Evolutionary conservation across 2,329 filamentous ascomycete genomes (phyloP).

Genomic region (Lachnellula arida): DNA sequence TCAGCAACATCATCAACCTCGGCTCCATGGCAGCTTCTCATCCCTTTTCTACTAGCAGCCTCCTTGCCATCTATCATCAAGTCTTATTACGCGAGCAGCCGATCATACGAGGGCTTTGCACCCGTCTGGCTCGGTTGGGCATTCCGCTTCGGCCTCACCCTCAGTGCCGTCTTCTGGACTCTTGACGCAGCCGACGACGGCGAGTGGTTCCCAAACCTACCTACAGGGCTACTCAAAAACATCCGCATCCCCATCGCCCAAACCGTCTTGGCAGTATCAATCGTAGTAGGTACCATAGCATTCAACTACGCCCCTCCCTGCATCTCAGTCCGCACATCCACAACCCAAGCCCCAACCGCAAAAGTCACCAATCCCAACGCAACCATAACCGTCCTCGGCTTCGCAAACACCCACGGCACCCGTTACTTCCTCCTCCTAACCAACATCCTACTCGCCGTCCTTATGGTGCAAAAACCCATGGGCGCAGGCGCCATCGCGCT

Average conservation of each 20-base stretch:
- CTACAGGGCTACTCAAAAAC: constrained; percentile 63
- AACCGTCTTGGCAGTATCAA: constrained; percentile 69
- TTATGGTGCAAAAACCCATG: constrained; percentile 90
- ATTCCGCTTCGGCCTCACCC: constrained; percentile 69
- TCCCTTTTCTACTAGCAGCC: constrained; percentile 71
- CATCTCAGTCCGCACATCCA: constrained; percentile 61
- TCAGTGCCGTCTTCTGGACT: constrained; percentile 80
- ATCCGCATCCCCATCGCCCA: constrained; percentile 76
- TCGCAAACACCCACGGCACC: constrained; percentile 87
- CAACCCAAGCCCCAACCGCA: constrained; percentile 17
- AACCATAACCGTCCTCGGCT: constrained; percentile 77
- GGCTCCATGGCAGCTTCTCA: constrained; percentile 78
- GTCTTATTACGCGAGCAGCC: constrained; percentile 74
- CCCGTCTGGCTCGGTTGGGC: constrained; percentile 78
- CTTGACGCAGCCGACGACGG: constrained; percentile 85
- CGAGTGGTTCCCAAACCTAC: constrained; percentile 63
- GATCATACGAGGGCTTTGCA: constrained; percentile 83
- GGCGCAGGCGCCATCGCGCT: constrained; percentile 79
- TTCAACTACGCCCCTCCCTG: constrained; percentile 85
- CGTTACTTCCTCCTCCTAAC: constrained; percentile 81
- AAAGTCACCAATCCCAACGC: constrained; percentile 31
- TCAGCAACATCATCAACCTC: constrained; percentile 90
- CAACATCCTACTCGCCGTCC: constrained; percentile 70
- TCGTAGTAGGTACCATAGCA: constrained; percentile 78
- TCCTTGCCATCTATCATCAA: constrained; percentile 71